These are phyloP conservation scores for Flammula alnicola DNA, from an alignment of 1,284 basidiomycete genomes.

Conservation along the genomic window DNA sequence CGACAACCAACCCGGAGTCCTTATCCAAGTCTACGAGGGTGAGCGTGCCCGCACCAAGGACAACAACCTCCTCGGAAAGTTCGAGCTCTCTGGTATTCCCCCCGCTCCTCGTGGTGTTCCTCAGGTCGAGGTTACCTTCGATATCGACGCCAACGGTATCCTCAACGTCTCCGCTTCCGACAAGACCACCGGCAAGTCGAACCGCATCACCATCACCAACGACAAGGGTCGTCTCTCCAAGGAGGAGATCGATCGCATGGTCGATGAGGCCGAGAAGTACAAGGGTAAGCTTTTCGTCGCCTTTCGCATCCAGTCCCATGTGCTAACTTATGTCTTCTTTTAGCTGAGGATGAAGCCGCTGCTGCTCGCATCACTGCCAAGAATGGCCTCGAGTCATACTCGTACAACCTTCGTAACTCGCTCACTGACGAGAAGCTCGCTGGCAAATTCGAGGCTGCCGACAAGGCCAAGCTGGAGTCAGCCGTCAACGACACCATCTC, in stretches of 20 bases:
- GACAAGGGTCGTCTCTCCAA: slow-evolving; percentile 98
- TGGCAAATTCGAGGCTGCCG: slow-evolving; percentile 86
- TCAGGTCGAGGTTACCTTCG: slow-evolving; percentile 98
- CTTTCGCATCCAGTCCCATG: too few relatives aligned
- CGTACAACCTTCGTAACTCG: slow-evolving; percentile 96
- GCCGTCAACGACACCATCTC: slow-evolving; percentile 87
- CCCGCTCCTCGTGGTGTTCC: slow-evolving; percentile 98
- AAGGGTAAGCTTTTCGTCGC: too few relatives aligned
- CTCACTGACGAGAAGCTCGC: slow-evolving; percentile 84
- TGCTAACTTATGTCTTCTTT: too few relatives aligned
- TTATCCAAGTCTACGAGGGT: slow-evolving; percentile 99
- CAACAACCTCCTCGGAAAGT: slow-evolving; percentile 99
- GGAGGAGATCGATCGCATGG: slow-evolving; percentile 99
- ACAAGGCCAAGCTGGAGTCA: slow-evolving; percentile 87
- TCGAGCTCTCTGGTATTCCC: slow-evolving; percentile 97
- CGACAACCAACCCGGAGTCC: slow-evolving; percentile 98
- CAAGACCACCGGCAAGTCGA: slow-evolving; percentile 98
- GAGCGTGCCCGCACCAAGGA: slow-evolving; percentile 99
- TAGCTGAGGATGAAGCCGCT: slow-evolving; percentile 84
- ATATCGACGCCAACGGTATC: slow-evolving; percentile 98
- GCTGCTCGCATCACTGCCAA: slow-evolving; percentile 86
- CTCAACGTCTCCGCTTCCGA: slow-evolving; percentile 95
- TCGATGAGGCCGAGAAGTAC: slow-evolving; percentile 92
- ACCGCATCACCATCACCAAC: slow-evolving; percentile 97
- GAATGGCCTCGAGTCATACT: slow-evolving; percentile 91